Percentiles rank a stretch among this genome's conserved stretches.
These are phyloP conservation scores for Aspergillus avenaceus DNA, from an alignment of 495 filamentous ascomycete species.

Conservation along the genomic window DNA sequence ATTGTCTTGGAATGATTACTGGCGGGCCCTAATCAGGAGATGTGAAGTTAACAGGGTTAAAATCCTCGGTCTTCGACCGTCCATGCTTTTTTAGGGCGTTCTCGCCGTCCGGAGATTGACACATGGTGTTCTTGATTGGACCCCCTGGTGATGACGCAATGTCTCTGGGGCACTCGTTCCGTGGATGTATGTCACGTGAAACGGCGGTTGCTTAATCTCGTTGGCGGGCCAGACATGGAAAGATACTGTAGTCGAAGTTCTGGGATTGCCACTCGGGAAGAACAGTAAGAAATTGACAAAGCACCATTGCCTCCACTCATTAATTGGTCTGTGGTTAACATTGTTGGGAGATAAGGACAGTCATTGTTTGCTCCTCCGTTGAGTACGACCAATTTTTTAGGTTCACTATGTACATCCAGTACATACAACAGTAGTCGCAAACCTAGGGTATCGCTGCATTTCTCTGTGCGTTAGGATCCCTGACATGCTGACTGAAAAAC, in stretches of 20 bases:
- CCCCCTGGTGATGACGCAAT: conserved; percentile 19
- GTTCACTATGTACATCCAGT: too few relatives aligned
- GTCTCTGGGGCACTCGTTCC: conserved; percentile 4
- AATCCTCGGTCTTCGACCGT: neutral
- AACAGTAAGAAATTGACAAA: neutral
- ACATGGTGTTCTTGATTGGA: conserved; percentile 14
- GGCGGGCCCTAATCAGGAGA: neutral
- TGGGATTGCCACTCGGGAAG: conserved; percentile 16
- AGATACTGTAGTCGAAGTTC: neutral
- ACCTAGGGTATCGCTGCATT: neutral
- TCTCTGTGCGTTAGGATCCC: neutral
- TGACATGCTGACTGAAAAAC: neutral
- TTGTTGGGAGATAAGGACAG: neutral
- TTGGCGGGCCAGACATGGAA: conserved; percentile 5
- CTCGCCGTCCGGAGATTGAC: conserved; percentile 8
- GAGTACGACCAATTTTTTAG: neutral
- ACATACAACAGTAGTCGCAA: neutral
- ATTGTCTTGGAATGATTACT: conserved; percentile 1
- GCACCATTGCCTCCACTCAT: neutral
- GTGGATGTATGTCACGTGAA: conserved; percentile 19
- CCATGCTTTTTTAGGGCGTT: conserved; percentile 5
- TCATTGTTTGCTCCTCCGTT: neutral
- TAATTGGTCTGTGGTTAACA: neutral
- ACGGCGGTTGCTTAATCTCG: neutral
- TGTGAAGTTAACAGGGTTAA: conserved; percentile 2